Conservation (phyloP, 306 rosid species). For the Glycine soja region DNA sequence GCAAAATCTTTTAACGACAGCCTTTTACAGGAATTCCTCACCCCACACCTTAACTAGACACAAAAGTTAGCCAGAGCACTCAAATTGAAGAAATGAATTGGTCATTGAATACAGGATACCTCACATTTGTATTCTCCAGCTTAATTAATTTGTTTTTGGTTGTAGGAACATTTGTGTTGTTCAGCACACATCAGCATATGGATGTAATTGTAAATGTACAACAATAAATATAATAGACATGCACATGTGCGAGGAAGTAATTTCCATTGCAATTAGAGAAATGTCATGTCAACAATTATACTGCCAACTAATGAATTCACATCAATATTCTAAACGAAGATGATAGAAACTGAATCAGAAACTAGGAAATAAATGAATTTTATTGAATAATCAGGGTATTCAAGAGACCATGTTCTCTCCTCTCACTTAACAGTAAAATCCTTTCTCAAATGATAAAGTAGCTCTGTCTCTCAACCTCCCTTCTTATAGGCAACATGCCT, state of each 20-base stretch:
- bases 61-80: not conserved
- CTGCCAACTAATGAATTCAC: not conserved
- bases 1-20: slow-evolving; percentile 2
- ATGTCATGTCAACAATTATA: slow-evolving; percentile 2
- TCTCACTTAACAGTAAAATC: not conserved
- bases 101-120: too few species aligned
- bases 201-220: not conserved
- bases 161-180: not conserved
- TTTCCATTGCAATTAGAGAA: not conserved
- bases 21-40: slow-evolving; percentile 32
- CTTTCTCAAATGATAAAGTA: not conserved
- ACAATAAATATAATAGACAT: not conserved
- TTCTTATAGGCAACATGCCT: not conserved
- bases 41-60: slow-evolving; percentile 6
- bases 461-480: not conserved
- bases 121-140: not conserved
- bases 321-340: not conserved
- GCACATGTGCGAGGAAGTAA: not conserved
- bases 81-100: too few species aligned
- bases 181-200: not conserved
- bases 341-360: not conserved
- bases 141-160: slow-evolving; percentile 16
- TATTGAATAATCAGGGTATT: not conserved
- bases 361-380: not conserved
- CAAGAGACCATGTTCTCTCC: not conserved